Percentiles rank a stretch among this genome's conserved stretches.
Conservation (phyloP, 2,329 filamentous ascomycete species). For the Karstenula rhodostoma region DNA sequence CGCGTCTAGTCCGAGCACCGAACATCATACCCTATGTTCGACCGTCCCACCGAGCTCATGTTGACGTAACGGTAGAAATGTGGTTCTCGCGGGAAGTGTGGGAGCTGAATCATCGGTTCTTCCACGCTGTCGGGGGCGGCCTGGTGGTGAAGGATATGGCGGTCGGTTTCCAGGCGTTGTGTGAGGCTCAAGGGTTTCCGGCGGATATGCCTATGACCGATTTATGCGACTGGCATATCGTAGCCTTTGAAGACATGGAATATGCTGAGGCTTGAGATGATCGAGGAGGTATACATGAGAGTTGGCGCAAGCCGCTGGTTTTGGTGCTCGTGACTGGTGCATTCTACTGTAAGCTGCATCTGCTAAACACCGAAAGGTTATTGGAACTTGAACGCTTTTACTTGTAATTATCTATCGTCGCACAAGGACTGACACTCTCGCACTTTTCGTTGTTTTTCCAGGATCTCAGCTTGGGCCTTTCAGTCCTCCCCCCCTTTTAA, state of each 20-base stretch:
- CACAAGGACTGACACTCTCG: too few species aligned
- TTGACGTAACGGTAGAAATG: not conserved
- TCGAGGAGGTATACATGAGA: too few species aligned
- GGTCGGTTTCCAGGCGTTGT: not conserved
- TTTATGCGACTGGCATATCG: not conserved
- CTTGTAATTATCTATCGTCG: too few species aligned
- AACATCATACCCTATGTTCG: slow-evolving; percentile 3
- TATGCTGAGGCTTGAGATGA: not conserved
- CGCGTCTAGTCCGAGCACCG: not conserved
- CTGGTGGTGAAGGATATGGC: not conserved
- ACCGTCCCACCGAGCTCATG: not conserved
- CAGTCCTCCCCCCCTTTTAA: too few species aligned
- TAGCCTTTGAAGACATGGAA: slow-evolving; percentile 1
- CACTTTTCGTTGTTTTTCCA: too few species aligned
- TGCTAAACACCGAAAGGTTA: too few species aligned
- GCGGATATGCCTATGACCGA: not conserved
- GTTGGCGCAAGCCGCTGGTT: too few species aligned
- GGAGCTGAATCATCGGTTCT: not conserved
- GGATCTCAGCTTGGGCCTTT: too few species aligned
- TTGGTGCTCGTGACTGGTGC: too few species aligned
- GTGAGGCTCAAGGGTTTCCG: not conserved
- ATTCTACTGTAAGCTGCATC: too few species aligned
- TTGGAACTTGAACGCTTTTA: too few species aligned
- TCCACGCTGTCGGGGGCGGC: not conserved
- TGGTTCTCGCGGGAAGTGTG: not conserved